Base-by-base conservation (phyloP, 2,329 filamentous ascomycete genomes). In the Colletotrichum musae region DNA sequence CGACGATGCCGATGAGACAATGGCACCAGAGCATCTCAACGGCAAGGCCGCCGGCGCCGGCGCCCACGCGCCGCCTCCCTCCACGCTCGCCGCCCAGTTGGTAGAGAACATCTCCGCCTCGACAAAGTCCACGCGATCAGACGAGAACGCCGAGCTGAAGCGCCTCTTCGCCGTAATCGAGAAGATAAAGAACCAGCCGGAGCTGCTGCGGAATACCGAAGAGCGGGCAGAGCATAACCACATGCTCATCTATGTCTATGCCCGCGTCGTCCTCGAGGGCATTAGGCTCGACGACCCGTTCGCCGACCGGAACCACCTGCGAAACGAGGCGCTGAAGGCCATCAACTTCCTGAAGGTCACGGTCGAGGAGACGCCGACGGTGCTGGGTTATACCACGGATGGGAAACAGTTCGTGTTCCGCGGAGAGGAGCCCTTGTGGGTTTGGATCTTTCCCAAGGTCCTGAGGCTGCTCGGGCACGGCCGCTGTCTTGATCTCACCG, bases 41-140 rank as follows among this genome's bases (percentile, higher is more conserved):
- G 66, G 65, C 65, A 61, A 58, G 56, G 56, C 59, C 9, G 65
- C 66, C 50, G 69, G 59, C 53, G 60, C 71, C 36, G 56, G 62
- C 45, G 52, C 68, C 61, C 76, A 68, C 10, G 82, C 84, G 53
- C 89, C 90, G 53, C 89, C 90, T 47, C 92, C 94, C 13, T 97
- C 95, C 16, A 97, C 94, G 10, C 87, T 97, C 75, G 94, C 95
- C 60, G 94, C 94, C 13, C 93, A 97, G 79, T 90, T 98, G 66
- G 94, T 96, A 72, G 91, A 93, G 77, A 94, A 93, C 77, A 90
- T 94, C 71, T 89, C 92, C 51, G 88, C 92, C 24, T 88, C 88
- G 58, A 86, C 87, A 59, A 87, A 86, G 71, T 89, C 87, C 52
- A 87, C 88, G 61, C 87, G 88, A 74, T 88, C 88, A 60, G 87